phyloP scores from a whole-genome alignment of 257 asterid species.

The Jacaranda mimosifolia region DNA sequence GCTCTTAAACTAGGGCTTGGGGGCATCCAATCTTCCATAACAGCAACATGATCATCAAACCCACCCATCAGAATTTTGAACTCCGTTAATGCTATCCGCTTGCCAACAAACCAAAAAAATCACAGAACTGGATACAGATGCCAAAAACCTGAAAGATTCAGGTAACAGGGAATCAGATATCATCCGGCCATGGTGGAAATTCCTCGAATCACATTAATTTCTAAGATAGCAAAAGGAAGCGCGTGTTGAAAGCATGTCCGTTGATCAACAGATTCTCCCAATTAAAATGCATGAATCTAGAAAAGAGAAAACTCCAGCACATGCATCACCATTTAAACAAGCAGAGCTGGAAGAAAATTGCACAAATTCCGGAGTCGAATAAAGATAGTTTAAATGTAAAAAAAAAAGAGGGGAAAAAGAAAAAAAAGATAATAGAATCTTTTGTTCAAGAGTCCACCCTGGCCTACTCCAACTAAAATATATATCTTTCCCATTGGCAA shows the following conservation, averaged over 20 bases:
- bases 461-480: neutral
- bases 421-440: neutral
- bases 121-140: slow-evolving; percentile 27
- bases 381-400: slow-evolving; percentile 10
- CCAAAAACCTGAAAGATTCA: slow-evolving; percentile 11
- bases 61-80: slow-evolving; percentile 61
- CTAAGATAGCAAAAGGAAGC: slow-evolving; percentile 1
- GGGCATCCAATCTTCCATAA: slow-evolving; percentile 79
- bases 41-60: slow-evolving; percentile 70
- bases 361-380: slow-evolving; percentile 21
- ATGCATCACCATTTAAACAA: slow-evolving; percentile 14
- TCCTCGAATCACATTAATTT: slow-evolving; percentile 20
- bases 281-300: neutral
- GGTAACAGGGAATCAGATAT: slow-evolving; percentile 17
- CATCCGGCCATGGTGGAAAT: neutral
- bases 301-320: neutral
- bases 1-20: slow-evolving; percentile 65
- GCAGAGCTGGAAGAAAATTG: neutral
- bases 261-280: neutral
- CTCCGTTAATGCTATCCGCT: slow-evolving; percentile 23
- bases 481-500: neutral
- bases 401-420: no score
- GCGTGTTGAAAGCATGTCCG: neutral
- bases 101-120: slow-evolving; percentile 3
- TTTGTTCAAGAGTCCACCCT: neutral